phyloP scores from a whole-genome alignment of 2,329 filamentous ascomycete species.

The Nothophaeocryptopus gaeumannii region DNA sequence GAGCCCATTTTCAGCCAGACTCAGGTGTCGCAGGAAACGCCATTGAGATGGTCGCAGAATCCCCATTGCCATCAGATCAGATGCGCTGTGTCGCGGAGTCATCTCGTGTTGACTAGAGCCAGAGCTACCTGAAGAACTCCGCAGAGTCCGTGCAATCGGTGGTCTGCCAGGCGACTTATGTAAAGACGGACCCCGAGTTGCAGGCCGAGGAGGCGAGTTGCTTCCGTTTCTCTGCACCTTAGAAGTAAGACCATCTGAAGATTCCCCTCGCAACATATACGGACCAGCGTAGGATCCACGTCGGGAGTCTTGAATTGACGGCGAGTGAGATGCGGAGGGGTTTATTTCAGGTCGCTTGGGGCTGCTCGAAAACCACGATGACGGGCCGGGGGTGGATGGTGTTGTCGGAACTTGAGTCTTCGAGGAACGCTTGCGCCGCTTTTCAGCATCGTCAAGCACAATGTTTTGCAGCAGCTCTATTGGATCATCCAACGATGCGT shows the following conservation, averaged over 20 bases:
- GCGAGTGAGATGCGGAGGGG: constrained; percentile 47
- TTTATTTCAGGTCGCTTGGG: constrained; percentile 14
- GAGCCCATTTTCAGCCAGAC: constrained; percentile 85
- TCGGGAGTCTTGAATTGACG: constrained; percentile 53
- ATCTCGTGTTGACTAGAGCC: constrained; percentile 67
- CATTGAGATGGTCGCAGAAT: constrained; percentile 83
- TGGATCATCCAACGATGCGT: constrained; percentile 83
- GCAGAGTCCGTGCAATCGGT: constrained; percentile 55
- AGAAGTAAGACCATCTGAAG: constrained; percentile 39
- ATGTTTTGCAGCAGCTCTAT: constrained; percentile 88
- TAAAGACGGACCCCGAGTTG: constrained; percentile 67
- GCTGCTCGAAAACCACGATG: constrained; percentile 52
- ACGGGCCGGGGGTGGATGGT: constrained; percentile 57
- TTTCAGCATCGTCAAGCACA: constrained; percentile 94
- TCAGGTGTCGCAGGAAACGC: constrained; percentile 90
- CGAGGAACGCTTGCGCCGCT: constrained; percentile 73
- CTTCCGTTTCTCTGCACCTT: constrained; percentile 60
- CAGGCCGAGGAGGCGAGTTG: constrained; percentile 74
- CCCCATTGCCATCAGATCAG: constrained; percentile 70
- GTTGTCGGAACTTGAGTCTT: constrained; percentile 70
- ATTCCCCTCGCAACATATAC: constrained; percentile 55
- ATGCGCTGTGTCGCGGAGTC: constrained; percentile 64
- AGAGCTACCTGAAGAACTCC: constrained; percentile 88
- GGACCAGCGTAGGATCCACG: constrained; percentile 51
- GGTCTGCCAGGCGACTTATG: constrained; percentile 62